Base-by-base conservation (phyloP, 805 yeast species). In the Torulaspora microellipsoides region DNA sequence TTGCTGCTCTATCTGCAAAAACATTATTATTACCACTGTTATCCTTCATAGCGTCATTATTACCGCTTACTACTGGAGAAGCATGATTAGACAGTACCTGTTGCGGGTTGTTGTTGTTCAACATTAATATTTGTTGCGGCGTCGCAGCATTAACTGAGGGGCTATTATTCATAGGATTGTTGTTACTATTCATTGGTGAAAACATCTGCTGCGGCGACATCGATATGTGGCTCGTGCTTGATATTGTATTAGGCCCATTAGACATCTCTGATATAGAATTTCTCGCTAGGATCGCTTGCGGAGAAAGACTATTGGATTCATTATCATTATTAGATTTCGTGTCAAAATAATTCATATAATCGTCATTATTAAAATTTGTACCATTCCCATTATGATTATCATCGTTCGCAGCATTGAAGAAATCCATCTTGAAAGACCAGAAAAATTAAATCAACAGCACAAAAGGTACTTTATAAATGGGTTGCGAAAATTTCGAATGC, bases 281-380 rank as follows among this genome's bases (percentile, higher is more conserved):
- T 38, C 57, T 56, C 35, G 61, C 59, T 43, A 63, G 43, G 9
- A 63, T 63, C 3, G 58, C 66, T 31, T 64, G 68, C 11, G 68
- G 68, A 9, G 66, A 60, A 23, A 64, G 27, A 34, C 47, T 48
- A 10, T 43, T 40, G 12, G 47, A 33, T n/a, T 38, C 43, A 29
- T 45, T 39, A 15, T 42, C 43, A 7, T 38, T 43, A 34, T 44
- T 48, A 47, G 77, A 75, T 52, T 72, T 71, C 30, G 78, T 59
- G 27, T 80, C 80, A 30, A 78, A 62, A 36, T 70, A 70, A 56
- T 75, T 75, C 38, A 61, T 48, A 40, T 55, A 57, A n/a, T 53
- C 56, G 14, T 51, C 52, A 14, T 55, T 58, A 30, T 52, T 58
- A 33, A 47, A 46, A 47, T 41, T 49, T 35, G 29, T 38, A 34